Conservation (phyloP, 2,329 filamentous ascomycete genomes). For the Apiospora koreana region DNA sequence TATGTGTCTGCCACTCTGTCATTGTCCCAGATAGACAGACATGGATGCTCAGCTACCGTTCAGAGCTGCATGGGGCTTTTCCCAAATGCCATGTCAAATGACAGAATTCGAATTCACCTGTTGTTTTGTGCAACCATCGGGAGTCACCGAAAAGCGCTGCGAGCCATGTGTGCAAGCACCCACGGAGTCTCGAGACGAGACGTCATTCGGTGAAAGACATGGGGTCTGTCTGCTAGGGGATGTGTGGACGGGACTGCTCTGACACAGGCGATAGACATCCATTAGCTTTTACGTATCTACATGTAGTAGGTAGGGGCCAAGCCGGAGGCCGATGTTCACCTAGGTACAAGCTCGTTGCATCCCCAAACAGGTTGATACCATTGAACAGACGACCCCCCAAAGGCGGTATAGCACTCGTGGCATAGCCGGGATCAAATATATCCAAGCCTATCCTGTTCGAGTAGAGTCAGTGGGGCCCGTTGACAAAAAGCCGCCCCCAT, state of each 20-base stretch:
- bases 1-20: not conserved
- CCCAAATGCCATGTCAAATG: too few species aligned
- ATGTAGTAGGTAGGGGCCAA: not conserved
- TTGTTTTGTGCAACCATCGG: not conserved
- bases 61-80: too few species aligned
- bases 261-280: not conserved
- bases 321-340: not conserved
- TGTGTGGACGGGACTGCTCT: not conserved
- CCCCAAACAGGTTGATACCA: not conserved
- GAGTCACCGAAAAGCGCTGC: not conserved
- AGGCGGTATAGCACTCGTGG: not conserved
- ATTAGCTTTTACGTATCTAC: not conserved
- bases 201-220: slow-evolving; percentile 15
- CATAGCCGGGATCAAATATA: not conserved
- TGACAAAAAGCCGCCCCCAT: not conserved
- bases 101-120: not conserved
- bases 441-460: not conserved
- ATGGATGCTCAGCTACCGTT: too few species aligned
- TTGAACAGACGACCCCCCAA: not conserved
- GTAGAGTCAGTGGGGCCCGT: not conserved
- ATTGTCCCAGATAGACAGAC: not conserved
- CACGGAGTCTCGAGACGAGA: not conserved
- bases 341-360: not conserved
- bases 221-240: not conserved
- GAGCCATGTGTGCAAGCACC: not conserved